These are phyloP conservation scores for Pelargonium myrrhifolium DNA, from an alignment of 441 rosid species.

Conservation along the genomic window DNA sequence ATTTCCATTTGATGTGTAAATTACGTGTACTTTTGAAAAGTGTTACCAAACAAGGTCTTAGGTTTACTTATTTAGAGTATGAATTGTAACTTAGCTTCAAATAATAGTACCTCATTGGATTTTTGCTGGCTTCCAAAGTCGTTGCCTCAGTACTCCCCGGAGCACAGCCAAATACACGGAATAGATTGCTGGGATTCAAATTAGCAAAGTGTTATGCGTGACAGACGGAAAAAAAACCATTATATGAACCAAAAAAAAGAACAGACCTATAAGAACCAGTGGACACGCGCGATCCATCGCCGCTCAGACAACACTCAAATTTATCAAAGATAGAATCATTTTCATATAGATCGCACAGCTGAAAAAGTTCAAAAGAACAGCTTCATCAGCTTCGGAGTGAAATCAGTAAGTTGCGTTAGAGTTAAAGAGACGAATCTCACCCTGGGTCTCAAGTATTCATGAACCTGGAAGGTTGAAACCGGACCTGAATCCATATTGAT, in stretches of 20 bases:
- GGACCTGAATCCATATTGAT: constrained; percentile 98
- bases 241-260: too few species aligned
- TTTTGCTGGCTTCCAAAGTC: constrained; percentile 89
- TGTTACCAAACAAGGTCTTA: too few species aligned
- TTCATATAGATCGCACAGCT: constrained; percentile 92
- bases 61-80: too few species aligned
- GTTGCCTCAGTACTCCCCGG: constrained; percentile 59
- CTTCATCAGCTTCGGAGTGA: constrained; percentile 5
- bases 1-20: too few species aligned
- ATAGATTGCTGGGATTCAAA: constrained; percentile 57
- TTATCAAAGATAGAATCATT: constrained; percentile 77
- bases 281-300: constrained; percentile 78
- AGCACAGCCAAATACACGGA: constrained; percentile 78
- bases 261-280: constrained; percentile 97
- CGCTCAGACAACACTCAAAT: constrained; percentile 90
- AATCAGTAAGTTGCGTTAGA: constrained; percentile 3
- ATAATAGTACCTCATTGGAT: constrained; percentile 70
- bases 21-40: not conserved
- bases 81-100: not conserved
- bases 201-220: not conserved
- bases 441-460: constrained; percentile 86
- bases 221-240: too few species aligned
- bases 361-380: constrained; percentile 19
- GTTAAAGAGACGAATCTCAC: constrained; percentile 24
- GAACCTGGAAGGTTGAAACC: constrained; percentile 86